Percentiles rank a stretch among this genome's conserved stretches.
Evolutionary conservation across 805 yeast genomes (phyloP).

Genomic region (Isabelozyma gotoi): DNA sequence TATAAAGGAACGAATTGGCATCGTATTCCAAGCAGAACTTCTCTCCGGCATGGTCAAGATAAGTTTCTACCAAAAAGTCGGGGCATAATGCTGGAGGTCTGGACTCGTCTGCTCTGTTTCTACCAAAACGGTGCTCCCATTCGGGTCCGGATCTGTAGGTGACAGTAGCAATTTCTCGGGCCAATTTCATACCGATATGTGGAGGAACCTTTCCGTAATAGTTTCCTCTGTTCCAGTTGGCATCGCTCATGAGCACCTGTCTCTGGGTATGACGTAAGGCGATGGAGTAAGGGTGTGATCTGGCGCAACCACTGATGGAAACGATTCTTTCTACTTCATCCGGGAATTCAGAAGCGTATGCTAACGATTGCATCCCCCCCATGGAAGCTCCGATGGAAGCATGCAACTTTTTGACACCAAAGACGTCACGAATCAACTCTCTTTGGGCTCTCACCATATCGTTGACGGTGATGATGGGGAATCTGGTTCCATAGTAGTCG

Average conservation of each 20-base stretch:
- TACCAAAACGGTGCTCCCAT: constrained; percentile 92
- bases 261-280: constrained; percentile 93
- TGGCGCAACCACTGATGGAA: constrained; percentile 88
- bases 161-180: constrained; percentile 91
- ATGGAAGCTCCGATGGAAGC: constrained; percentile 89
- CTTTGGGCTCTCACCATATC: constrained; percentile 93
- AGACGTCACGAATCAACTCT: constrained; percentile 57
- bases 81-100: constrained; percentile 87
- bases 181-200: constrained; percentile 91
- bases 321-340: constrained; percentile 70
- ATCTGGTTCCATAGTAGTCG: constrained; percentile 76
- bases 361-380: constrained; percentile 99
- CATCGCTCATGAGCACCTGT: constrained; percentile 91
- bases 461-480: constrained; percentile 80
- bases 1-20: constrained; percentile 82
- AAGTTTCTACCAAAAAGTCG: constrained; percentile 88
- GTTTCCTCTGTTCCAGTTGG: constrained; percentile 90
- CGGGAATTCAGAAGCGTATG: constrained; percentile 82
- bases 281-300: constrained; percentile 91
- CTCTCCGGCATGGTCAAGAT: constrained; percentile 92
- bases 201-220: constrained; percentile 83
- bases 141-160: constrained; percentile 96
- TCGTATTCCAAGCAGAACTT: constrained; percentile 90
- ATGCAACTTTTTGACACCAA: constrained; percentile 62
- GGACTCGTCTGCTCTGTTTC: constrained; percentile 79